Evolutionary conservation across 805 yeast species (phyloP).

Genomic region (Schizosaccharomyces osmophilus): DNA sequence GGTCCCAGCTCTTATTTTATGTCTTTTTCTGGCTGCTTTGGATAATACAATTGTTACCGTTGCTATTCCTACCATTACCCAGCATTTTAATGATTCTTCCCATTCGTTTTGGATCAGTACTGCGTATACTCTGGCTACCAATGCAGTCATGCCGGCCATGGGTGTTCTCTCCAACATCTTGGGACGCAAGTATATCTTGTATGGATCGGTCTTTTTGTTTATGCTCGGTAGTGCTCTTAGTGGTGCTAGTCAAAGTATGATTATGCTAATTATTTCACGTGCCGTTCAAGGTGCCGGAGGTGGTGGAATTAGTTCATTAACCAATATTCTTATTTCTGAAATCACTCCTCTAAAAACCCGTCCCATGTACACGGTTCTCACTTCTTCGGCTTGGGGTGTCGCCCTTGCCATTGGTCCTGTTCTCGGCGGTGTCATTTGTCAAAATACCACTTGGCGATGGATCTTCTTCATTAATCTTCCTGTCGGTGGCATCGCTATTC

Average conservation of each 20-base stretch:
- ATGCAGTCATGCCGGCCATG: conserved; percentile 54
- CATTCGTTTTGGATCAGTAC: conserved; percentile 40
- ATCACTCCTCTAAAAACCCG: conserved; percentile 20
- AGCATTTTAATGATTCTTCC: conserved; percentile 22
- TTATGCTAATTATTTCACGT: conserved; percentile 28
- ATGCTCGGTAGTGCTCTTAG: background rate
- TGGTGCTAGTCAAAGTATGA: background rate
- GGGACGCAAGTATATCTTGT: conserved; percentile 20
- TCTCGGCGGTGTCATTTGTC: conserved; percentile 26
- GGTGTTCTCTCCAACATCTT: conserved; percentile 46
- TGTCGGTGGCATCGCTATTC: conserved; percentile 28
- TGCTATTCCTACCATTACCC: conserved; percentile 29
- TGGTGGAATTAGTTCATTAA: conserved; percentile 36
- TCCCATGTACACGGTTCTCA: conserved; percentile 9
- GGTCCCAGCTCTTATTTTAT: conserved; percentile 9
- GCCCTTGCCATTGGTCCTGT: conserved; percentile 30
- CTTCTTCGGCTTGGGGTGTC: conserved; percentile 12
- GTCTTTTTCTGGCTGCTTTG: conserved; percentile 28
- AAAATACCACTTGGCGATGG: conserved; percentile 45
- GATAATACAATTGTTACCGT: conserved; percentile 40
- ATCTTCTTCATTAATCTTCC: conserved; percentile 50
- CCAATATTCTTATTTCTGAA: conserved; percentile 31
- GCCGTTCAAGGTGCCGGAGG: conserved; percentile 49
- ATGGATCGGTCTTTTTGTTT: conserved; percentile 14
- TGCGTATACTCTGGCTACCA: conserved; percentile 41